Percentiles rank a stretch among this genome's conserved stretches.
These are phyloP conservation scores for Friedmanniomyces endolithicus DNA, from an alignment of 495 filamentous ascomycete genomes.

Conservation along the genomic window DNA sequence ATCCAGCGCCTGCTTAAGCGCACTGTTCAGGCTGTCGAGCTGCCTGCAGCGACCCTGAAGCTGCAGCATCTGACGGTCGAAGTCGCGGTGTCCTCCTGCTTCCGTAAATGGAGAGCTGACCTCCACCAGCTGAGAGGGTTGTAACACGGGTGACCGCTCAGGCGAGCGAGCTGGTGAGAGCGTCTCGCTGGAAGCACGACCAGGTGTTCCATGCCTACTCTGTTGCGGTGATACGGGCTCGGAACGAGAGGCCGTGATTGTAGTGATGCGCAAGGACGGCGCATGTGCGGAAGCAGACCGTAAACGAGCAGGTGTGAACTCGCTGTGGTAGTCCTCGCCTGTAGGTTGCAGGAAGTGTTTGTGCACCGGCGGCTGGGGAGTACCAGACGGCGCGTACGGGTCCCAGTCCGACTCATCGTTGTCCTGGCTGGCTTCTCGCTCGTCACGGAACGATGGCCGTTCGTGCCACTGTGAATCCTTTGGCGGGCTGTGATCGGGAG, in stretches of 20 bases:
- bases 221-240: neutral
- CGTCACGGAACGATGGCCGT: neutral
- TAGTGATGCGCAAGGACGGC: neutral
- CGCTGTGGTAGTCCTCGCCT: conserved; percentile 22
- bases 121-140: neutral
- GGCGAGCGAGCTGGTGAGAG: conserved; percentile 13
- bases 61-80: conserved; percentile 4
- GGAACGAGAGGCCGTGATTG: neutral
- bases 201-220: conserved; percentile 1
- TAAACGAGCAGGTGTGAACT: conserved; percentile 12
- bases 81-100: neutral
- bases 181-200: conserved; percentile 11
- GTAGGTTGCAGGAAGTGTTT: conserved; percentile 17
- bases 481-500: conserved; percentile 14
- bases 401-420: conserved; percentile 14
- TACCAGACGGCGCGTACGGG: conserved; percentile 8
- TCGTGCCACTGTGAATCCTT: conserved; percentile 10
- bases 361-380: conserved; percentile 12
- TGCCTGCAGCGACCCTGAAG: conserved; percentile 9
- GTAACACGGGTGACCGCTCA: conserved; percentile 9
- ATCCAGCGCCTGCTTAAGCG: conserved; percentile 11
- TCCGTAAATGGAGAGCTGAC: conserved; percentile 11
- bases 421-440: neutral
- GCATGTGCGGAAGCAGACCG: neutral
- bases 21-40: conserved; percentile 12